phyloP scores from a whole-genome alignment of 2,329 filamentous ascomycete species.

The Fusarium succisae region DNA sequence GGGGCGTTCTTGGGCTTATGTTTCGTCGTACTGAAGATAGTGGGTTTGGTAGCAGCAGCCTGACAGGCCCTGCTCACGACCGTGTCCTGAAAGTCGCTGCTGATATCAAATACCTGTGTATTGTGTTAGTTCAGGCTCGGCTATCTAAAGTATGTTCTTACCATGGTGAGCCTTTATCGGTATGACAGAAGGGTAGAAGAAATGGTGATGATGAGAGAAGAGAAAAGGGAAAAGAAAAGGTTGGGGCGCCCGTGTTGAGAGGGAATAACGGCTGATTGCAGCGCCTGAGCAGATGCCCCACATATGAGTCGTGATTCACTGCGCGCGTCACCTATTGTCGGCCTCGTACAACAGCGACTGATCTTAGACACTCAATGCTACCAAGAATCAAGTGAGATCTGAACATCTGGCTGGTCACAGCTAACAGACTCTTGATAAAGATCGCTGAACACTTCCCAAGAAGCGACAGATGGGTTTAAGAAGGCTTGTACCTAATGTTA shows the following conservation, averaged over 20 bases:
- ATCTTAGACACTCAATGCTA: fast-evolving
- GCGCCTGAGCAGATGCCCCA: background rate
- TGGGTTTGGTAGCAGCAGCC: too few species aligned
- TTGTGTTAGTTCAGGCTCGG: background rate
- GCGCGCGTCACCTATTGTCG: background rate
- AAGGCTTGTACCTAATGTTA: background rate
- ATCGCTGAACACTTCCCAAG: background rate
- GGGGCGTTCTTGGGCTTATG: too few species aligned
- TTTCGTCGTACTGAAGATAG: too few species aligned
- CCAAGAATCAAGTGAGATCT: background rate
- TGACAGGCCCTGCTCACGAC: too few species aligned
- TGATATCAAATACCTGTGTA: background rate
- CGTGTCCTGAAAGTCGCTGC: background rate
- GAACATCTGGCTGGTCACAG: background rate
- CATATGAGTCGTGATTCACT: background rate
- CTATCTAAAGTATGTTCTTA: background rate
- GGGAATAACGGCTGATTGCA: background rate
- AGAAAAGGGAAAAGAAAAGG: background rate
- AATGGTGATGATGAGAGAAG: background rate
- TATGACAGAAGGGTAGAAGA: background rate
- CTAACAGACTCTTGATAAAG: fast-evolving
- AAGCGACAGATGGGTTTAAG: background rate
- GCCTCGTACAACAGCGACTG: background rate
- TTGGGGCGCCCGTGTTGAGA: fast-evolving
- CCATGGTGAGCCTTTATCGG: background rate